A percentile compares a stretch with the other conserved stretches of the same genome.
These are phyloP conservation scores for Aspergillus fructus DNA, from an alignment of 2,329 filamentous ascomycete species.

Conservation along the genomic window DNA sequence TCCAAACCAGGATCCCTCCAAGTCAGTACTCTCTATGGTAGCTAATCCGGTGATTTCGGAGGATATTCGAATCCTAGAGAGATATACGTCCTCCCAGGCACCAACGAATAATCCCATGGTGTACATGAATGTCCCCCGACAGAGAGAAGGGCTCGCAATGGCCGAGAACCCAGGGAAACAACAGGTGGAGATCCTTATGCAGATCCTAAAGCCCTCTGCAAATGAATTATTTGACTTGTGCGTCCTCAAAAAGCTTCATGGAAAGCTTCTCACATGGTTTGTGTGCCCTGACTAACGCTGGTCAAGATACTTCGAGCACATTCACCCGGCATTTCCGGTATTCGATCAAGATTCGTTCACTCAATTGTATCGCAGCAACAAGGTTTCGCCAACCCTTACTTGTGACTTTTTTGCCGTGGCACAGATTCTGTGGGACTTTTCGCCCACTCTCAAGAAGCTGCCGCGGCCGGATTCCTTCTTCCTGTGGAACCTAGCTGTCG, in stretches of 20 bases:
- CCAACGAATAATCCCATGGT: slow-evolving; percentile 2
- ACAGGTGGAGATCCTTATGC: slow-evolving; percentile 46
- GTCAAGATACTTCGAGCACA: slow-evolving; percentile 48
- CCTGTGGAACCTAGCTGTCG: slow-evolving; percentile 57
- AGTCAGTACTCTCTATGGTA: slow-evolving; percentile 10
- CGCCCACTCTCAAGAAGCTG: slow-evolving; percentile 11
- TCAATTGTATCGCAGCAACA: slow-evolving; percentile 41
- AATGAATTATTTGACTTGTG: slow-evolving; percentile 43
- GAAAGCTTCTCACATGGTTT: not conserved
- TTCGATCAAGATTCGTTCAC: slow-evolving; percentile 48
- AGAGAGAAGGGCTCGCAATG: slow-evolving; percentile 13
- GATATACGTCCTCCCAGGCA: slow-evolving; percentile 15
- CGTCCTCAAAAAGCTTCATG: slow-evolving; percentile 12
- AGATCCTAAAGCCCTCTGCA: slow-evolving; percentile 38
- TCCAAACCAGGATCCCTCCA: slow-evolving; percentile 3
- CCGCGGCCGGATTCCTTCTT: slow-evolving; percentile 50
- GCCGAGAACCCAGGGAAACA: slow-evolving; percentile 17
- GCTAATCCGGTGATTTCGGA: slow-evolving; percentile 16
- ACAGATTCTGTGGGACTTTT: slow-evolving; percentile 49
- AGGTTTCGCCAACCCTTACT: slow-evolving; percentile 50
- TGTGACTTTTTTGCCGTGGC: slow-evolving; percentile 52
- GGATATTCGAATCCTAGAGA: slow-evolving; percentile 13
- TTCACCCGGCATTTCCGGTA: slow-evolving; percentile 54
- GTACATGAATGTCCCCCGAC: slow-evolving; percentile 9
- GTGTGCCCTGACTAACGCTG: not conserved